phyloP scores from a whole-genome alignment of 257 asterid genomes.

The Salvia rosmarinus region DNA sequence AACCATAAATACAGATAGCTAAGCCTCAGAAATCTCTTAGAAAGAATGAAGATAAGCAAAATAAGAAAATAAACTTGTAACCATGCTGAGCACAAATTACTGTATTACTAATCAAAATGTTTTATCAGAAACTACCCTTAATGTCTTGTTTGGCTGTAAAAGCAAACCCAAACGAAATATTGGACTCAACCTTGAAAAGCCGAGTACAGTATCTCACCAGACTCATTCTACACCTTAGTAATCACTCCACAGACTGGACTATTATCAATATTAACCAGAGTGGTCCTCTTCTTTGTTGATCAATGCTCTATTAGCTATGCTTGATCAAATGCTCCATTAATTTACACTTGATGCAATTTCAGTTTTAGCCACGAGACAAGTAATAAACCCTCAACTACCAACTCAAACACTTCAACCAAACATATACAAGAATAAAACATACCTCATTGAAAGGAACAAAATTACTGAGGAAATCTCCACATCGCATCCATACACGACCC shows the following conservation, averaged over 20 bases:
- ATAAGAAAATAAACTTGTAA: not conserved
- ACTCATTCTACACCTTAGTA: no score
- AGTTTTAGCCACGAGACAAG: not conserved
- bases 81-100: no score
- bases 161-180: no score
- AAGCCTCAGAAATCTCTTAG: not conserved
- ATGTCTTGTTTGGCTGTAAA: no score
- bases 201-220: not conserved
- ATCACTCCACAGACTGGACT: constrained; percentile 7
- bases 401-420: no score
- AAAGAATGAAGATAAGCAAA: constrained; percentile 11
- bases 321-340: constrained; percentile 12
- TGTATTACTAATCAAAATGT: no score
- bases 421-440: constrained; percentile 14
- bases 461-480: constrained; percentile 59
- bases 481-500: constrained; percentile 55
- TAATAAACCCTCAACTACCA: not conserved
- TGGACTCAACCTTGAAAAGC: not conserved
- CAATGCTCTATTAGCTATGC: not conserved
- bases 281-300: constrained; percentile 7
- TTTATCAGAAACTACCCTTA: no score
- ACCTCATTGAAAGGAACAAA: constrained; percentile 71
- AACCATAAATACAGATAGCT: not conserved
- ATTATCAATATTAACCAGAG: constrained; percentile 10
- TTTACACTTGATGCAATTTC: not conserved